Evolutionary conservation across 352 stramenopile genomes (phyloP).

Genomic region (Pythium aphanidermatum): DNA sequence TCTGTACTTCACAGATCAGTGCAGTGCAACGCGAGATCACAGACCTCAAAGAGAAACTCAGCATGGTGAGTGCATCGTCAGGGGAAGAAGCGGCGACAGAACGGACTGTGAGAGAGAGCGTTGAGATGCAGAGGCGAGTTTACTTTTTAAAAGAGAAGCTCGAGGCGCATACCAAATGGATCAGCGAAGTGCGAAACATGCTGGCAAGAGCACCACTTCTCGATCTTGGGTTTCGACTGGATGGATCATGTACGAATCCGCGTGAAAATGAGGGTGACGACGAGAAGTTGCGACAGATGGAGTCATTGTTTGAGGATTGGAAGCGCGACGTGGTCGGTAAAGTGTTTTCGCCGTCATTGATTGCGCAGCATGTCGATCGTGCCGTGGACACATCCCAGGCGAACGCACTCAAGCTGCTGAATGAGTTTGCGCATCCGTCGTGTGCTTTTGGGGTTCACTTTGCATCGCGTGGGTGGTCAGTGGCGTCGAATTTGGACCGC

Average conservation of each 20-base stretch:
- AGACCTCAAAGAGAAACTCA: slow-evolving; percentile 22
- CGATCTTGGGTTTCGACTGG: slow-evolving; percentile 13
- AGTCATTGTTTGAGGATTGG: slow-evolving; percentile 24
- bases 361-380: slow-evolving; percentile 26
- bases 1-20: slow-evolving; percentile 28
- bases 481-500: slow-evolving; percentile 29
- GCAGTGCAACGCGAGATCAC: slow-evolving; percentile 30
- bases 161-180: slow-evolving; percentile 40
- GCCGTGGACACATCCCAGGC: slow-evolving; percentile 21
- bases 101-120: slow-evolving; percentile 7
- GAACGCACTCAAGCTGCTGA: slow-evolving; percentile 31
- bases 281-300: not conserved
- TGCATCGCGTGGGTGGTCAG: slow-evolving; percentile 38
- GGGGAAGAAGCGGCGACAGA: not conserved
- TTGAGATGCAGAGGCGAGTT: slow-evolving; percentile 33
- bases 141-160: slow-evolving; percentile 39
- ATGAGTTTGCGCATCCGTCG: slow-evolving; percentile 10
- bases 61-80: not conserved
- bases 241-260: not conserved
- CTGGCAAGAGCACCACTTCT: slow-evolving; percentile 49
- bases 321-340: slow-evolving; percentile 1
- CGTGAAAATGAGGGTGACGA: not conserved
- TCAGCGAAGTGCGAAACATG: slow-evolving; percentile 36
- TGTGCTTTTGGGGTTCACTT: slow-evolving; percentile 33
- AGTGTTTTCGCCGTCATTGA: slow-evolving; percentile 22